These are phyloP conservation scores for Karstenula rhodostoma DNA, from an alignment of 2,329 filamentous ascomycete species.

Conservation along the genomic window DNA sequence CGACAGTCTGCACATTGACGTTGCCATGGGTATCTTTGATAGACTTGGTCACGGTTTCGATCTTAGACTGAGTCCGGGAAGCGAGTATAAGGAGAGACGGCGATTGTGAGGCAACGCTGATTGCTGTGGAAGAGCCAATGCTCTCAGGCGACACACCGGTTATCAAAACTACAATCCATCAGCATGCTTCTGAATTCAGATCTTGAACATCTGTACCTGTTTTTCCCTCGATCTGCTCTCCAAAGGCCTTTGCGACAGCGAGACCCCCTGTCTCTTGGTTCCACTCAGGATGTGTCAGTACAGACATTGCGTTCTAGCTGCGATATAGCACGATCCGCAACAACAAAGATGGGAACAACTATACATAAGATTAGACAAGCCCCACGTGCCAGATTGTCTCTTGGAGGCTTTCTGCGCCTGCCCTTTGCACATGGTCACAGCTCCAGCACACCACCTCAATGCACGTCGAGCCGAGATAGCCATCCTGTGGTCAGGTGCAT, in stretches of 20 bases:
- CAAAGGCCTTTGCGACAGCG: slow-evolving; percentile 42
- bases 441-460: neutral
- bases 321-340: too few relatives aligned
- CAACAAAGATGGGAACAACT: neutral
- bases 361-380: neutral
- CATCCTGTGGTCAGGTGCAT: neutral
- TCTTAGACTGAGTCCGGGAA: slow-evolving; percentile 56
- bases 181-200: neutral
- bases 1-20: slow-evolving; percentile 26
- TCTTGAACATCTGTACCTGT: slow-evolving; percentile 24
- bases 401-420: neutral
- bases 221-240: slow-evolving; percentile 36
- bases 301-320: slow-evolving; percentile 16
- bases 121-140: slow-evolving; percentile 42
- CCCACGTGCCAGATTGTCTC: neutral
- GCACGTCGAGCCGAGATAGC: neutral
- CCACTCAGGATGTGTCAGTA: slow-evolving; percentile 49
- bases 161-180: slow-evolving; percentile 47
- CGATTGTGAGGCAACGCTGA: slow-evolving; percentile 36
- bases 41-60: slow-evolving; percentile 48
- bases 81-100: slow-evolving; percentile 42
- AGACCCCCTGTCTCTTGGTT: slow-evolving; percentile 40
- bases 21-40: slow-evolving; percentile 45
- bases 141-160: slow-evolving; percentile 41
- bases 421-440: neutral